phyloP scores from a whole-genome alignment of 1,284 basidiomycete species.

The Moniliella sp. region DNA sequence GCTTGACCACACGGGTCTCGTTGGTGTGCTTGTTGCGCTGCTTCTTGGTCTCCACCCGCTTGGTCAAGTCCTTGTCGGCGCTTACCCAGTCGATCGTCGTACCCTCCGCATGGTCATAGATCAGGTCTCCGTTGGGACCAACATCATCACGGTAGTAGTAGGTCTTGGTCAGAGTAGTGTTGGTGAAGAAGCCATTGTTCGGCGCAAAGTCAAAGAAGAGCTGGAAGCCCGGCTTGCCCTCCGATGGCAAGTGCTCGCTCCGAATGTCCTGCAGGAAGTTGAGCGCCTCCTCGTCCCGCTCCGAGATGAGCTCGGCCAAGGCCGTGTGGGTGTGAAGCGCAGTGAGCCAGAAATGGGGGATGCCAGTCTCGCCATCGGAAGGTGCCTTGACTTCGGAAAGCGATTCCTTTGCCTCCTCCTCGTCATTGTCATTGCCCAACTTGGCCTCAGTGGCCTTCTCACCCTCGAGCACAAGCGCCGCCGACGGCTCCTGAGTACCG shows the following conservation, averaged over 20 bases:
- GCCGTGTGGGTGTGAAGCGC: constrained; percentile 75
- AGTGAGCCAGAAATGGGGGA: constrained; percentile 95
- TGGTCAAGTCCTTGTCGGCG: constrained; percentile 89
- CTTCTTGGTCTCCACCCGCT: constrained; percentile 95
- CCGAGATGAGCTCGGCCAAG: constrained; percentile 70
- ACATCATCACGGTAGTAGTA: constrained; percentile 81
- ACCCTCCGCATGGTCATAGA: constrained; percentile 78
- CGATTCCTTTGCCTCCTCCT: constrained; percentile 27
- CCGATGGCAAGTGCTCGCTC: constrained; percentile 47
- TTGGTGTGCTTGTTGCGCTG: constrained; percentile 63
- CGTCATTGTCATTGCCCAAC: constrained; percentile 38
- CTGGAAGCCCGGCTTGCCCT: constrained; percentile 64
- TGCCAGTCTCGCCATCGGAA: constrained; percentile 41
- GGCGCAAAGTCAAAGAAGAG: constrained; percentile 55
- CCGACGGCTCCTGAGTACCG: constrained; percentile 52
- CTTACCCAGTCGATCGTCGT: constrained; percentile 87
- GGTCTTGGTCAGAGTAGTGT: constrained; percentile 66
- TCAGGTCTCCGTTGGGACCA: constrained; percentile 77
- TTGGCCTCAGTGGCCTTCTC: too few species aligned
- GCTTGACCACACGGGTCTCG: constrained; percentile 33
- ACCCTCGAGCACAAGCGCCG: constrained; percentile 63
- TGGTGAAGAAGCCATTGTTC: constrained; percentile 67
- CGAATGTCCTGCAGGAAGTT: constrained; percentile 50
- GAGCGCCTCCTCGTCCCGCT: constrained; percentile 57
- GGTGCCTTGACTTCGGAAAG: constrained; percentile 36